Percentiles rank a stretch among this genome's conserved stretches.
Conservation (phyloP, 169 alveolate genomes). For the Plasmodium fragile region DNA sequence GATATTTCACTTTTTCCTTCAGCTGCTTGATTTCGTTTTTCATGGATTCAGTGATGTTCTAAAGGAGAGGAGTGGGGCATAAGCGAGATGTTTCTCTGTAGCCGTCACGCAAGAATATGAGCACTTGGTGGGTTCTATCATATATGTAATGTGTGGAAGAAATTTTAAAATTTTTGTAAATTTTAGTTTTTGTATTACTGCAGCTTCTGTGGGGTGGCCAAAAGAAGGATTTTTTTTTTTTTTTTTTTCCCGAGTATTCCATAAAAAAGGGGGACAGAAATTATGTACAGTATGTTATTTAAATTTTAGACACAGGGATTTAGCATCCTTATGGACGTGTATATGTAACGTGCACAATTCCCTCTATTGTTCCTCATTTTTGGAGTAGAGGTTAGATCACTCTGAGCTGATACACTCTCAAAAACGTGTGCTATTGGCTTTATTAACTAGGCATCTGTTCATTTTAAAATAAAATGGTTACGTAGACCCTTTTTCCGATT, state of each 20-base stretch:
- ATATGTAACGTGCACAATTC: neutral
- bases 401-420: neutral
- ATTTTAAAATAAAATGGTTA: neutral
- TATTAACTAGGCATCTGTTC: neutral
- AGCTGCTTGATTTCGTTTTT: conserved; percentile 69
- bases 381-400: neutral
- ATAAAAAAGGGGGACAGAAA: neutral
- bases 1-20: conserved; percentile 56
- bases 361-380: neutral
- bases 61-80: neutral
- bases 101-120: neutral
- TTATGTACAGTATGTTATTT: neutral
- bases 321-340: neutral
- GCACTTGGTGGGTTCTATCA: neutral
- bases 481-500: neutral
- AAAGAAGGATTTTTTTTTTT: neutral
- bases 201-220: conserved; percentile 8
- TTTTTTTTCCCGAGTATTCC: neutral
- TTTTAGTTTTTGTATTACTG: conserved; percentile 12
- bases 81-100: neutral
- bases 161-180: neutral
- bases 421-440: neutral
- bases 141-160: neutral
- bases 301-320: neutral
- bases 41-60: conserved; percentile 30